Evolutionary conservation across 2,329 filamentous ascomycete species (phyloP).

Genomic region (Sclerotinia subarctica): DNA sequence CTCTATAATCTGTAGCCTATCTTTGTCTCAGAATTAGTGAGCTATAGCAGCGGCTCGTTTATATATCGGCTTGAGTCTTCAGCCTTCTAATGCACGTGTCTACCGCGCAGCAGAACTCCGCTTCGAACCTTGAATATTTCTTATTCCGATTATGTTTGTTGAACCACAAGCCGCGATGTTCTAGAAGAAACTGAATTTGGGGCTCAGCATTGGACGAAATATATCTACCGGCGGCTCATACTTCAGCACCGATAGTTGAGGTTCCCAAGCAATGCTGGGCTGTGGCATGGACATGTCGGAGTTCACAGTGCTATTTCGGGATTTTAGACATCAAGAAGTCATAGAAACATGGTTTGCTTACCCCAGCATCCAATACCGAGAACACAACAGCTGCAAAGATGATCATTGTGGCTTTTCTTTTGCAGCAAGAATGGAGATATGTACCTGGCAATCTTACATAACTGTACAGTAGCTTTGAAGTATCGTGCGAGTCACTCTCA

Average conservation of each 20-base stretch:
- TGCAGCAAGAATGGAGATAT: neutral
- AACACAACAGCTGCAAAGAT: conserved; percentile 8
- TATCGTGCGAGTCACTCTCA: conserved; percentile 7
- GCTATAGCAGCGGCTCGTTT: conserved; percentile 18
- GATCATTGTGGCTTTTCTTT: conserved; percentile 8
- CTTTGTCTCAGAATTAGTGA: neutral
- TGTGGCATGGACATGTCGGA: neutral
- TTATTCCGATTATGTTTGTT: neutral
- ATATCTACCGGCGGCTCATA: neutral
- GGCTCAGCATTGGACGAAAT: neutral
- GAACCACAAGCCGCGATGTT: neutral
- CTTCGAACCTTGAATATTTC: neutral
- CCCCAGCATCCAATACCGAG: neutral
- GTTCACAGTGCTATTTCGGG: neutral
- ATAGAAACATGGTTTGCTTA: neutral
- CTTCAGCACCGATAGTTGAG: neutral
- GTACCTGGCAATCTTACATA: neutral
- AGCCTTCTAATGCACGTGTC: neutral
- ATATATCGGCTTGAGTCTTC: conserved; percentile 14
- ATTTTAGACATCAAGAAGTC: neutral
- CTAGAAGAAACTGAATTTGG: neutral
- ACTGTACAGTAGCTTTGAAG: conserved; percentile 13
- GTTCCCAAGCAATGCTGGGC: neutral
- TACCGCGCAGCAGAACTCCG: neutral
- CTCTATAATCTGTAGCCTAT: neutral